phyloP scores from a whole-genome alignment of 2,329 filamentous ascomycete genomes.

The Epichloe hybrida region DNA sequence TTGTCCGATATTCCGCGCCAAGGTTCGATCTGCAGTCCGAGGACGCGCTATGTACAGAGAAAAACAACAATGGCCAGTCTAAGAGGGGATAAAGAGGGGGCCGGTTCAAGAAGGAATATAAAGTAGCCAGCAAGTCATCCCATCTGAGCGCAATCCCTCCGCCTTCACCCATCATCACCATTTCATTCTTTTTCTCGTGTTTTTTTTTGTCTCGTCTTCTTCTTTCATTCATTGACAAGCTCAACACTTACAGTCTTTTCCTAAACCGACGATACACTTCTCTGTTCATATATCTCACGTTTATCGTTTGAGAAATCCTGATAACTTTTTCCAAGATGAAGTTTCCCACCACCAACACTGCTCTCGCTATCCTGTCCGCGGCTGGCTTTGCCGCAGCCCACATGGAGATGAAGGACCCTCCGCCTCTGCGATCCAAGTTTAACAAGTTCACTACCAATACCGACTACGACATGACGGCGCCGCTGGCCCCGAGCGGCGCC shows the following conservation, averaged over 20 bases:
- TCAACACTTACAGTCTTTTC: background rate
- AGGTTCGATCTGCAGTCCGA: background rate
- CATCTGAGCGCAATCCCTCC: background rate
- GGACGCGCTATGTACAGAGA: background rate
- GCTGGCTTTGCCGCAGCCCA: constrained; percentile 34
- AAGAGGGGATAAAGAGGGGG: background rate
- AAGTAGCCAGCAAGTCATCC: background rate
- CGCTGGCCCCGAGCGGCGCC: constrained; percentile 43
- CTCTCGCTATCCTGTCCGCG: constrained; percentile 27
- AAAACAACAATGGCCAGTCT: background rate
- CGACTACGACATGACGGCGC: constrained; percentile 61
- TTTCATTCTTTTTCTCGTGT: background rate
- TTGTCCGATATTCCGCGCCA: background rate
- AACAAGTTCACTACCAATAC: constrained; percentile 36
- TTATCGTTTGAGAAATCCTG: background rate
- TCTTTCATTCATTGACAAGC: background rate
- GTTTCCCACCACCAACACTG: constrained; percentile 19
- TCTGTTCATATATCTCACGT: background rate
- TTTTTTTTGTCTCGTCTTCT: background rate
- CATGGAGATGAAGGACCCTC: constrained; percentile 41
- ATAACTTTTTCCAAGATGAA: constrained; percentile 22
- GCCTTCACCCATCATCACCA: background rate
- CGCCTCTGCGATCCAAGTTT: constrained; percentile 39
- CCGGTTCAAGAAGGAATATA: background rate
- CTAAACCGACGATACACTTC: background rate